A percentile compares a stretch with the other conserved stretches of the same genome.
phyloP scores from a whole-genome alignment of 2,329 filamentous ascomycete genomes.

The Ilyonectria destructans region DNA sequence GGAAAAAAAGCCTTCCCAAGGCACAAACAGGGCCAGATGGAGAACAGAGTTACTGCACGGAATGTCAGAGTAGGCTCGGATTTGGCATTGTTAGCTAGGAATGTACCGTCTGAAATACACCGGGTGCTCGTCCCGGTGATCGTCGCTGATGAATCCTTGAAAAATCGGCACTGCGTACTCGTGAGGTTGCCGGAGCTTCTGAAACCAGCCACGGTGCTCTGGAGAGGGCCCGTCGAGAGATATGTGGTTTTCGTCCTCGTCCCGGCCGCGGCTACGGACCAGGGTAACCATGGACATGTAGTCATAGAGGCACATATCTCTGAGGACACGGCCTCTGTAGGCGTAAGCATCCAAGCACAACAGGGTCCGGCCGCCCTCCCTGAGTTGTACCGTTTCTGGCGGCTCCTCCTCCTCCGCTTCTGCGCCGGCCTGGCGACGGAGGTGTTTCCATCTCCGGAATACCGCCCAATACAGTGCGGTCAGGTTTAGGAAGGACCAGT shows the following conservation, averaged over 20 bases:
- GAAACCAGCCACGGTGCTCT: constrained; percentile 20
- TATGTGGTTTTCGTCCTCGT: constrained; percentile 15
- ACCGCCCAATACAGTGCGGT: constrained; percentile 23
- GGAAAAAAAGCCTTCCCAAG: constrained; percentile 28
- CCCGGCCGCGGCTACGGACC: constrained; percentile 16
- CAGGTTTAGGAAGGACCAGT: constrained; percentile 16
- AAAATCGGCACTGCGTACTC: constrained; percentile 26
- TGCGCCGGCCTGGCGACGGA: constrained; percentile 2
- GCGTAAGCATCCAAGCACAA: constrained; percentile 19
- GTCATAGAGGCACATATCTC: constrained; percentile 17
- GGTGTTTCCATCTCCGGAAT: constrained; percentile 7
- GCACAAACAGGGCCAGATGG: constrained; percentile 30
- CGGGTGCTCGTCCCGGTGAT: constrained; percentile 32
- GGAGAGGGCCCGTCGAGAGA: constrained; percentile 14
- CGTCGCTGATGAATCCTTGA: constrained; percentile 31
- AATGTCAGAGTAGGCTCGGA: constrained; percentile 15
- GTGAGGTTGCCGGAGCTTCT: constrained; percentile 27
- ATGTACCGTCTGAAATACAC: constrained; percentile 32
- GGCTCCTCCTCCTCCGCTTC: constrained; percentile 15
- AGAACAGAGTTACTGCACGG: constrained; percentile 27
- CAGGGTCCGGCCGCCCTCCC: constrained; percentile 5
- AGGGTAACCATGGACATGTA: constrained; percentile 26
- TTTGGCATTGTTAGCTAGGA: neutral
- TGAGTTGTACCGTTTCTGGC: constrained; percentile 10
- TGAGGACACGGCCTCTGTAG: constrained; percentile 10